Evolutionary conservation across 768 basidiomycete species (phyloP).

Genomic region (Candolleomyces efflorescens): DNA sequence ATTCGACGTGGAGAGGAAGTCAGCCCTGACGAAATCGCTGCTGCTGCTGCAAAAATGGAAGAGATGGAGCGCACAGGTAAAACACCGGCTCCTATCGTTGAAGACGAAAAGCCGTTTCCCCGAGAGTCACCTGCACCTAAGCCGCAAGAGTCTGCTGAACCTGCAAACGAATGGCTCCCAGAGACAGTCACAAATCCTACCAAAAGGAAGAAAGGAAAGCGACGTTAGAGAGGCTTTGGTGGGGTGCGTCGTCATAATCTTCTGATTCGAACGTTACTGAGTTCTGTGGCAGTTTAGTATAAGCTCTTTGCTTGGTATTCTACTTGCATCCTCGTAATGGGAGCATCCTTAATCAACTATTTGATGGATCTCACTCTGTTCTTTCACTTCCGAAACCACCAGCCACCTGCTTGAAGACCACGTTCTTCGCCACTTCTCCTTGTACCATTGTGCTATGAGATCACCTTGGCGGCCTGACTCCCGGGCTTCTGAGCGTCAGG

Average conservation of each 20-base stretch:
- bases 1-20: slow-evolving; percentile 49
- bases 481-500: not conserved
- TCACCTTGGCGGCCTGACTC: no score
- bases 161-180: slow-evolving; percentile 49
- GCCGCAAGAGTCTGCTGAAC: slow-evolving; percentile 17
- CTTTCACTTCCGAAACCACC: no score
- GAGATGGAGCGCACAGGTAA: slow-evolving; percentile 20
- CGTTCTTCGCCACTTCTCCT: no score
- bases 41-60: slow-evolving; percentile 39
- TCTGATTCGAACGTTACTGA: not conserved
- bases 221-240: slow-evolving; percentile 16
- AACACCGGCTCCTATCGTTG: slow-evolving; percentile 1
- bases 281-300: not conserved
- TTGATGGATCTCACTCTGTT: no score
- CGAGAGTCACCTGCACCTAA: slow-evolving; percentile 20
- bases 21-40: slow-evolving; percentile 47
- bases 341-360: no score
- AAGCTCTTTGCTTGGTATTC: not conserved
- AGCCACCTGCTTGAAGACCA: no score
- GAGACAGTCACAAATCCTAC: slow-evolving; percentile 41
- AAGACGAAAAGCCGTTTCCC: slow-evolving; percentile 6
- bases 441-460: no score
- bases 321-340: no score
- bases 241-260: not conserved
- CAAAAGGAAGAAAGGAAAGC: slow-evolving; percentile 37